These are phyloP conservation scores for Malus sieversii DNA, from an alignment of 306 rosid genomes.

Conservation along the genomic window DNA sequence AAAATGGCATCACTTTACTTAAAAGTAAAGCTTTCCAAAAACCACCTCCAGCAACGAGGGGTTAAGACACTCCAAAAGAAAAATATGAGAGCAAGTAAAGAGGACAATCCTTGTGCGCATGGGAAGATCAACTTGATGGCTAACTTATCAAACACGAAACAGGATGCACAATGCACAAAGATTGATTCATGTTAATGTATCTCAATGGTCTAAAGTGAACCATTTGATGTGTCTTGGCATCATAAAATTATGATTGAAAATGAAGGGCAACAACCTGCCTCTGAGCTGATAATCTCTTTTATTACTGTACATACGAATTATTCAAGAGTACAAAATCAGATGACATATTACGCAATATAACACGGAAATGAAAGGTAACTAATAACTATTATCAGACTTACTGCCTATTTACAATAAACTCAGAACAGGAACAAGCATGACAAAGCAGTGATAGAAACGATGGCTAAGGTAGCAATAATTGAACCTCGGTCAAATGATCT, in stretches of 20 bases:
- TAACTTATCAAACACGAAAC: not conserved
- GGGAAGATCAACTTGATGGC: not conserved
- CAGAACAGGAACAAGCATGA: constrained; percentile 60
- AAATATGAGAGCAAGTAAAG: not conserved
- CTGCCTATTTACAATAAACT: constrained; percentile 24
- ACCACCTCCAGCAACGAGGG: too few species aligned
- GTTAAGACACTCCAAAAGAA: not conserved
- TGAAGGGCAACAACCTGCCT: not conserved
- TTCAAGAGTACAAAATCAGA: not conserved
- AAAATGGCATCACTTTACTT: not conserved
- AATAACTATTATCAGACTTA: too few species aligned
- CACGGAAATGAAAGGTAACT: not conserved
- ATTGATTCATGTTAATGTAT: not conserved
- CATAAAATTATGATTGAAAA: not conserved
- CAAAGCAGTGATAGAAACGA: constrained; percentile 33
- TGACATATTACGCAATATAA: not conserved
- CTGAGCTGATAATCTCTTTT: not conserved
- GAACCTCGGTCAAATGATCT: constrained; percentile 83
- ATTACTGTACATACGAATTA: not conserved
- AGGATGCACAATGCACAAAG: not conserved
- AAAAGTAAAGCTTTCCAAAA: not conserved
- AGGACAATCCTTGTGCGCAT: not conserved
- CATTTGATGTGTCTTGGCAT: not conserved
- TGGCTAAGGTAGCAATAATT: constrained; percentile 66
- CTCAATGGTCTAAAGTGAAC: not conserved